These are phyloP conservation scores for Penicillium psychrosexuale DNA, from an alignment of 2,329 filamentous ascomycete genomes.

Conservation along the genomic window DNA sequence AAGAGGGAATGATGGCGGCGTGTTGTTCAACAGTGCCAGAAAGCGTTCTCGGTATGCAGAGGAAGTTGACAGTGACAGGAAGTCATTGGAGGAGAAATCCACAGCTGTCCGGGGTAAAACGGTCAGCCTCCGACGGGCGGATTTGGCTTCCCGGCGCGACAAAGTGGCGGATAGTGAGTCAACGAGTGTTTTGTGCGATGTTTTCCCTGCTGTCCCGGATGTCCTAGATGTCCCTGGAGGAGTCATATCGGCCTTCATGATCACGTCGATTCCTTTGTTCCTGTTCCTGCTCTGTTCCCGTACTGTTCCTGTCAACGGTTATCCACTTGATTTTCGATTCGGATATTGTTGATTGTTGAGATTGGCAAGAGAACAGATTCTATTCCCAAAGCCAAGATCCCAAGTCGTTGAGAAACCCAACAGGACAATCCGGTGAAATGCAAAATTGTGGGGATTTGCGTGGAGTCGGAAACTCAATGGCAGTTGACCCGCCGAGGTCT, in stretches of 20 bases:
- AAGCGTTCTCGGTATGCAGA: constrained; percentile 48
- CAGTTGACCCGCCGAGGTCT: background rate
- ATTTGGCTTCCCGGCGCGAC: constrained; percentile 42
- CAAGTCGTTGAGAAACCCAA: constrained; percentile 7
- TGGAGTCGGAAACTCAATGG: constrained; percentile 9
- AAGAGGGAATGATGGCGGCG: constrained; percentile 42
- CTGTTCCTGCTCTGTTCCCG: background rate
- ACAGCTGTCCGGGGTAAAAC: constrained; percentile 40
- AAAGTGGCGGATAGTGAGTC: constrained; percentile 33
- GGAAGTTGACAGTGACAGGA: constrained; percentile 57
- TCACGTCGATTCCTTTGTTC: background rate
- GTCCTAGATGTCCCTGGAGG: background rate
- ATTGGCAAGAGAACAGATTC: background rate
- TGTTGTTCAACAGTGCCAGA: constrained; percentile 45
- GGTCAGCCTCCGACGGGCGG: constrained; percentile 49
- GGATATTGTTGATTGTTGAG: background rate
- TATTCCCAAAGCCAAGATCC: background rate
- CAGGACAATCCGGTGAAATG: background rate
- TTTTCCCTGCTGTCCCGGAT: background rate
- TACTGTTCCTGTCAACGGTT: too few species aligned
- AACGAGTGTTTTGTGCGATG: constrained; percentile 21
- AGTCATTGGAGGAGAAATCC: constrained; percentile 67
- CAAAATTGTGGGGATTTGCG: constrained; percentile 5
- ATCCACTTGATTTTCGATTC: background rate
- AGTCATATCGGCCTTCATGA: background rate